These are phyloP conservation scores for Eragrostis curvula DNA, from an alignment of 176 grass and related monocot genomes.

Conservation along the genomic window DNA sequence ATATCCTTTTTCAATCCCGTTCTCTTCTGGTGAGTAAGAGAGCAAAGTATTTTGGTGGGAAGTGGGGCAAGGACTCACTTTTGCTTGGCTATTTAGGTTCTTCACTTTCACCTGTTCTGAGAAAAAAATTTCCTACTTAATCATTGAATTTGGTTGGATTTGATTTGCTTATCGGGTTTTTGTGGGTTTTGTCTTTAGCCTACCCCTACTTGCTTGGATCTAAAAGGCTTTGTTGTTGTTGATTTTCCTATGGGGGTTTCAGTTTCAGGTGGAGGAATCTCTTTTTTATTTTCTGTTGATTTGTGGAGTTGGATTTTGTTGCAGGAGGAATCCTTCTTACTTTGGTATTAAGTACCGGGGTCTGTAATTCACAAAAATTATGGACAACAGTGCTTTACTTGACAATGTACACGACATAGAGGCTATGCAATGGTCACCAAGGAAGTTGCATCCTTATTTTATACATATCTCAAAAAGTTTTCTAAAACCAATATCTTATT, in stretches of 20 bases:
- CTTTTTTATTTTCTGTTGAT: neutral
- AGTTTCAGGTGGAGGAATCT: neutral
- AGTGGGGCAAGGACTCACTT: neutral
- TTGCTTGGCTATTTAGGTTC: slow-evolving; percentile 11
- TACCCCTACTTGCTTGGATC: neutral
- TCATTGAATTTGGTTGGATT: slow-evolving; percentile 1
- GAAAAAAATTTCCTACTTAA: neutral
- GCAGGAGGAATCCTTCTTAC: neutral
- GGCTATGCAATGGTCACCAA: neutral
- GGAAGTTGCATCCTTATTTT: neutral
- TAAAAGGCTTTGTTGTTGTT: neutral
- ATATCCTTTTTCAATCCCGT: slow-evolving; percentile 13
- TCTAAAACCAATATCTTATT: no score
- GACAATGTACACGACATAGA: neutral
- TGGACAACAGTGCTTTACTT: neutral
- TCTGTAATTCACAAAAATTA: neutral
- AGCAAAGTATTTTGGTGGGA: neutral
- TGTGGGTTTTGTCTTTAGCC: neutral
- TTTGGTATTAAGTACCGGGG: neutral
- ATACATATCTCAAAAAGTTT: neutral
- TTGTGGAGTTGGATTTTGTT: neutral
- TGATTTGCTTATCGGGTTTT: neutral
- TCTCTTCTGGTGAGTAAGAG: neutral
- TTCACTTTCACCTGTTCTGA: neutral
- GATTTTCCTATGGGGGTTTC: neutral